phyloP scores from a whole-genome alignment of 1,284 basidiomycete genomes.

The Dichomitus squalens region DNA sequence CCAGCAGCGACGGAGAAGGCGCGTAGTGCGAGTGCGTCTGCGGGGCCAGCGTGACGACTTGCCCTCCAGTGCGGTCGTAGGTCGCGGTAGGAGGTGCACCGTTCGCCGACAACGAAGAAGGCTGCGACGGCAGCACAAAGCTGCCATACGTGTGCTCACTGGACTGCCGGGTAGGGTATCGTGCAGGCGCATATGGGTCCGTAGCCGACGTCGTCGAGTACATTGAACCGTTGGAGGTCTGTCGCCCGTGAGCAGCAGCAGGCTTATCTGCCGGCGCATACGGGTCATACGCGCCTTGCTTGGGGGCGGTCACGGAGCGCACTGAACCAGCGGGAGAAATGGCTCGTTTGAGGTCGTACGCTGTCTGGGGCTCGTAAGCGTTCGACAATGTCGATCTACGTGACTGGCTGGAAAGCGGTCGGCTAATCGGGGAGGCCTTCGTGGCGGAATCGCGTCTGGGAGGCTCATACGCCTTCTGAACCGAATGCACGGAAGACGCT shows the following conservation, averaged over 20 bases:
- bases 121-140: slow-evolving; percentile 17
- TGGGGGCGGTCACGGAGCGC: slow-evolving; percentile 23
- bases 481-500: slow-evolving; percentile 27
- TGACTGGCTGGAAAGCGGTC: slow-evolving; percentile 20
- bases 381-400: slow-evolving; percentile 21
- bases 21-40: slow-evolving; percentile 60
- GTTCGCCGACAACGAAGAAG: slow-evolving; percentile 1
- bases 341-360: slow-evolving; percentile 18
- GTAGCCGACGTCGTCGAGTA: slow-evolving; percentile 40
- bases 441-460: slow-evolving; percentile 10
- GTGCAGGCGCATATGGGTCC: slow-evolving; percentile 47
- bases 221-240: slow-evolving; percentile 53
- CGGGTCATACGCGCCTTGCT: slow-evolving; percentile 22
- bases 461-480: slow-evolving; percentile 11
- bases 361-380: slow-evolving; percentile 16
- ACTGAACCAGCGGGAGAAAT: slow-evolving; percentile 30
- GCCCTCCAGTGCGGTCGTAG: slow-evolving; percentile 29
- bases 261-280: slow-evolving; percentile 25
- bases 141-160: slow-evolving; percentile 21
- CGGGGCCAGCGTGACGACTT: slow-evolving; percentile 48
- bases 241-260: slow-evolving; percentile 38
- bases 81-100: slow-evolving; percentile 2
- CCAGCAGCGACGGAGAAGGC: slow-evolving; percentile 76
- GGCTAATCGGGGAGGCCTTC: slow-evolving; percentile 4
- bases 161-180: slow-evolving; percentile 27